Percentiles rank a stretch among this genome's conserved stretches.
These are phyloP conservation scores for Fonsecaea pedrosoi DNA, from an alignment of 2,329 filamentous ascomycete species.

Conservation along the genomic window DNA sequence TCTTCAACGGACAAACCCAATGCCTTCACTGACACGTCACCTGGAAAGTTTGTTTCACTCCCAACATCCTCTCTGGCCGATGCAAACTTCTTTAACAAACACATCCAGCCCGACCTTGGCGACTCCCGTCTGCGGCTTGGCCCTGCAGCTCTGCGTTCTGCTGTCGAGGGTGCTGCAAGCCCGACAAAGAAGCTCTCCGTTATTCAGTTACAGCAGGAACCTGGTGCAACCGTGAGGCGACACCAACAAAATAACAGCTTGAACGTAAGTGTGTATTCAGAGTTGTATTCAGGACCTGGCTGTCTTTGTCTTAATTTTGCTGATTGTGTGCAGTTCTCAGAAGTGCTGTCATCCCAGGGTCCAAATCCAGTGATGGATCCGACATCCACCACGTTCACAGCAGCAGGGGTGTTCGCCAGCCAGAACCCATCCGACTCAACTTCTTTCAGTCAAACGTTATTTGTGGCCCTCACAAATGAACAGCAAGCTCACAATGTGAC, in stretches of 20 bases:
- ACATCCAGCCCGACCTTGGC: slow-evolving; percentile 35
- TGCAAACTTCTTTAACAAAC: slow-evolving; percentile 35
- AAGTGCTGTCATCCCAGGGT: slow-evolving; percentile 2
- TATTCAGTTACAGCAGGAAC: slow-evolving; percentile 8
- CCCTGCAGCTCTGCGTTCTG: slow-evolving; percentile 35
- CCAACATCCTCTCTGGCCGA: slow-evolving; percentile 16
- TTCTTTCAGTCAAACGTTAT: slow-evolving; percentile 28
- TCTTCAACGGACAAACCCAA: slow-evolving; percentile 5
- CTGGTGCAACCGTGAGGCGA: background rate
- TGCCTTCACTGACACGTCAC: background rate
- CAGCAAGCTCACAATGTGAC: slow-evolving; percentile 36
- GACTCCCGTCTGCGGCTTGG: slow-evolving; percentile 37
- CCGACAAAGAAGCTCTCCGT: slow-evolving; percentile 22
- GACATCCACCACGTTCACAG: slow-evolving; percentile 21
- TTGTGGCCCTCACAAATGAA: slow-evolving; percentile 28
- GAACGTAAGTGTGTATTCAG: slow-evolving; percentile 24
- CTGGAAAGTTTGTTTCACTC: background rate
- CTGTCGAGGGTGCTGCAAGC: slow-evolving; percentile 34
- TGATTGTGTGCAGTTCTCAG: slow-evolving; percentile 23
- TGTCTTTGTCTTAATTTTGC: background rate
- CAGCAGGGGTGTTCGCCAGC: background rate
- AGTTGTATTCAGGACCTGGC: background rate
- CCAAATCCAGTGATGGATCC: slow-evolving; percentile 25
- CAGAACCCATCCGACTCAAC: slow-evolving; percentile 16
- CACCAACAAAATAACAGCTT: background rate